phyloP scores from a whole-genome alignment of 441 rosid species.

The Adansonia rubrostipa region DNA sequence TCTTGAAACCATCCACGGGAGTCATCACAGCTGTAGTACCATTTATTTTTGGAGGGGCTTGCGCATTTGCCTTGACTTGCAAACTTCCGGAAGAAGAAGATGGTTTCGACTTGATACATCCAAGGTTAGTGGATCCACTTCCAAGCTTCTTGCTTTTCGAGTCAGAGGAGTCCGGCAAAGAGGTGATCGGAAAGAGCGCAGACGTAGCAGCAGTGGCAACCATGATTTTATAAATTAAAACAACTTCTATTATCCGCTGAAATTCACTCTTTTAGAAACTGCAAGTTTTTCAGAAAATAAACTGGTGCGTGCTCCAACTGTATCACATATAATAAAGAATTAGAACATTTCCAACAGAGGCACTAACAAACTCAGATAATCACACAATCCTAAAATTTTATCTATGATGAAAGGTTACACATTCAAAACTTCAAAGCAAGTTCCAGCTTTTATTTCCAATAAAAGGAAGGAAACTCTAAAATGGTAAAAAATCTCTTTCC shows the following conservation, averaged over 20 bases:
- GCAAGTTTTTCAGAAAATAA: background rate
- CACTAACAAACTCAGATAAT: background rate
- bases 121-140: slow-evolving; percentile 51
- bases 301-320: background rate
- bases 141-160: slow-evolving; percentile 54
- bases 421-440: background rate
- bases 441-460: background rate
- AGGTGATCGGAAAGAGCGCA: slow-evolving; percentile 68
- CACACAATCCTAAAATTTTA: background rate
- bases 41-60: slow-evolving; percentile 87
- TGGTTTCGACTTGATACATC: slow-evolving; percentile 48
- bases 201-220: slow-evolving; percentile 83
- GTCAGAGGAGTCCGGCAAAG: slow-evolving; percentile 48
- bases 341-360: slow-evolving; percentile 3
- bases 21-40: slow-evolving; percentile 59
- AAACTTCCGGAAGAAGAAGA: slow-evolving; percentile 60
- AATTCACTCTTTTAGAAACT: background rate
- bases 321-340: background rate
- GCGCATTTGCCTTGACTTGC: slow-evolving; percentile 85
- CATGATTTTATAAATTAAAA: slow-evolving; percentile 48
- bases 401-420: background rate
- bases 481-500: no score
- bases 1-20: slow-evolving; percentile 51
- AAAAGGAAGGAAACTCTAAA: background rate
- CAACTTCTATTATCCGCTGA: slow-evolving; percentile 27